Conservation (phyloP, 371 early-diverging fungal species). For the Mortierella sp. region DNA sequence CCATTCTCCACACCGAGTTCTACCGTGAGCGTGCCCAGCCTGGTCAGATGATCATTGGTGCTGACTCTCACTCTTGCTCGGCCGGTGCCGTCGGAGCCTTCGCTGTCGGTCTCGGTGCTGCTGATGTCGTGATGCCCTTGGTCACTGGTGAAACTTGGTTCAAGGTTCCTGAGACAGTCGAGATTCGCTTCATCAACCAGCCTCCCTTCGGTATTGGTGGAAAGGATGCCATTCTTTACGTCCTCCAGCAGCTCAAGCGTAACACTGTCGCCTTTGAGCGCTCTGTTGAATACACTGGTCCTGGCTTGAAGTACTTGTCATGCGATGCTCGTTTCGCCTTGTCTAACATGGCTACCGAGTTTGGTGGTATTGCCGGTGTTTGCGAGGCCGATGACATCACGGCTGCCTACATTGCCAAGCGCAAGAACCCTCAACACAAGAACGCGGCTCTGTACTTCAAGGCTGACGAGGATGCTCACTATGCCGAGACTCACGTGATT, state of each 20-base stretch:
- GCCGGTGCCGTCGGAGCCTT: constrained; percentile 80
- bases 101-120: constrained; percentile 84
- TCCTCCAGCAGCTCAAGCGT: constrained; percentile 81
- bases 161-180: constrained; percentile 81
- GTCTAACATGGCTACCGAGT: constrained; percentile 85
- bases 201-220: constrained; percentile 84
- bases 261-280: constrained; percentile 85
- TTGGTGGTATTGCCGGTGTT: constrained; percentile 85
- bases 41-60: constrained; percentile 82
- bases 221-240: constrained; percentile 81
- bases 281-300: constrained; percentile 82
- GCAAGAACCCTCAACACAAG: constrained; percentile 73
- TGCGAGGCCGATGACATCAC: constrained; percentile 80
- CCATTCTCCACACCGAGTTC: constrained; percentile 85
- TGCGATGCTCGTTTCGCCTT: constrained; percentile 85
- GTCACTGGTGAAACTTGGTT: constrained; percentile 87
- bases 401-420: constrained; percentile 73
- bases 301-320: constrained; percentile 76
- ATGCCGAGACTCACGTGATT: constrained; percentile 78
- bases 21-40: constrained; percentile 85
- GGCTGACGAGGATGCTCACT: constrained; percentile 76
- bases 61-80: constrained; percentile 86
- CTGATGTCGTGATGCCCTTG: constrained; percentile 84
- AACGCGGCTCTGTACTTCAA: constrained; percentile 76
- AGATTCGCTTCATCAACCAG: constrained; percentile 74